Conservation (phyloP, 441 rosid genomes). For the Populus hybrid region DNA sequence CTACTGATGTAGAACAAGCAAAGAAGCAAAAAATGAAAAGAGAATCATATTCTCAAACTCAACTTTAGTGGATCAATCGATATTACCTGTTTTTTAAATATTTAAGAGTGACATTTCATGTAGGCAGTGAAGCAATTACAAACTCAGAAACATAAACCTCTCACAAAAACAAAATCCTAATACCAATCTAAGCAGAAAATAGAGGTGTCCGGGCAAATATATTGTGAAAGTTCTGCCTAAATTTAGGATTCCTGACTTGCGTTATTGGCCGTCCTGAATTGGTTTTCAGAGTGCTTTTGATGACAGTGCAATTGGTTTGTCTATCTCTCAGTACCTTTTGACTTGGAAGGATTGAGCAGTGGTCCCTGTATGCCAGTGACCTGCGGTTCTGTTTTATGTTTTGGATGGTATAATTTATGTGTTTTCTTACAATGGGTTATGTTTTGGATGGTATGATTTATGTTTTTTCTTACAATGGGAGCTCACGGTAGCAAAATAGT, state of each 20-base stretch:
- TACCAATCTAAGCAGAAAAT: not conserved
- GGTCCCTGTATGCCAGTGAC: not conserved
- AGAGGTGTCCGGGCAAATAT: not conserved
- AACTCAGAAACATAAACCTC: not conserved
- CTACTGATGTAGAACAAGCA: not conserved
- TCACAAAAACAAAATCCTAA: not conserved
- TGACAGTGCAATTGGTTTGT: not conserved
- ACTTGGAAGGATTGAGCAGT: not conserved
- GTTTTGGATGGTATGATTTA: not conserved
- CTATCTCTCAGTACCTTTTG: not conserved
- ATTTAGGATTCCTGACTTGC: not conserved
- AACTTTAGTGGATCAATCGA: not conserved
- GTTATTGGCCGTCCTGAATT: not conserved
- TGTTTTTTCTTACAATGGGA: not conserved
- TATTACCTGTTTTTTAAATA: not conserved
- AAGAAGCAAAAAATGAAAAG: not conserved
- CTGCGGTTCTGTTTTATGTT: not conserved
- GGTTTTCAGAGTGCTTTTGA: not conserved
- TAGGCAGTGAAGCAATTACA: not conserved
- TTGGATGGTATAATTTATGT: not conserved
- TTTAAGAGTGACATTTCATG: not conserved
- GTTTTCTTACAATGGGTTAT: not conserved
- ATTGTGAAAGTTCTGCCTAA: not conserved
- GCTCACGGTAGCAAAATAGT: not conserved
- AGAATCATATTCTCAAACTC: not conserved